Conservation (phyloP, 805 yeast species). For the Metschnikowia santaceciliae region DNA sequence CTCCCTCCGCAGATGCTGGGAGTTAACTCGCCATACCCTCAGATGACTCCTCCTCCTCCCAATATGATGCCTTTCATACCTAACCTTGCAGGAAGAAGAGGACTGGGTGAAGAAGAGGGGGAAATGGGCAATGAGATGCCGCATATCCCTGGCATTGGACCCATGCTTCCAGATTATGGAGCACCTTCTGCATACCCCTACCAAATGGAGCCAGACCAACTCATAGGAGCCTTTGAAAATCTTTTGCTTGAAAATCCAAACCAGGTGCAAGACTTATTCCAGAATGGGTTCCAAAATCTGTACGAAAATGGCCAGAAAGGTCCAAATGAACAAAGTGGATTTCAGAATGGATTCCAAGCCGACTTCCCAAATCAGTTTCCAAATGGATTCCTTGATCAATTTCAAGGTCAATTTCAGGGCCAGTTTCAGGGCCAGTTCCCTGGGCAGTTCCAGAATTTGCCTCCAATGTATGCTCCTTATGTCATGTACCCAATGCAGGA, state of each 20-base stretch:
- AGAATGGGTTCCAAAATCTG: too few relatives aligned
- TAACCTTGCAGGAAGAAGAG: background rate
- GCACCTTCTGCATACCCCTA: background rate
- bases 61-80: background rate
- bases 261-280: background rate
- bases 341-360: too few relatives aligned
- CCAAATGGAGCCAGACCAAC: background rate
- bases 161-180: background rate
- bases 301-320: too few relatives aligned
- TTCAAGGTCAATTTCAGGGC: background rate
- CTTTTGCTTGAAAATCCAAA: background rate
- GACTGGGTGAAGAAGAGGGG: background rate
- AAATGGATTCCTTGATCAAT: background rate
- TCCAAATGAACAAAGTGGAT: too few relatives aligned
- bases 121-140: background rate
- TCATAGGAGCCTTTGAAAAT: background rate
- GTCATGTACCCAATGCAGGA: conserved; percentile 2
- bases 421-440: background rate
- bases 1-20: background rate
- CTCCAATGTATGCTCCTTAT: background rate
- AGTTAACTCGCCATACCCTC: background rate
- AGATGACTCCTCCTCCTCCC: background rate
- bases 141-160: background rate
- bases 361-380: too few relatives aligned
- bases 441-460: background rate